These are phyloP conservation scores for Trichoderma guizhouense DNA, from an alignment of 2,329 filamentous ascomycete species.

Conservation along the genomic window DNA sequence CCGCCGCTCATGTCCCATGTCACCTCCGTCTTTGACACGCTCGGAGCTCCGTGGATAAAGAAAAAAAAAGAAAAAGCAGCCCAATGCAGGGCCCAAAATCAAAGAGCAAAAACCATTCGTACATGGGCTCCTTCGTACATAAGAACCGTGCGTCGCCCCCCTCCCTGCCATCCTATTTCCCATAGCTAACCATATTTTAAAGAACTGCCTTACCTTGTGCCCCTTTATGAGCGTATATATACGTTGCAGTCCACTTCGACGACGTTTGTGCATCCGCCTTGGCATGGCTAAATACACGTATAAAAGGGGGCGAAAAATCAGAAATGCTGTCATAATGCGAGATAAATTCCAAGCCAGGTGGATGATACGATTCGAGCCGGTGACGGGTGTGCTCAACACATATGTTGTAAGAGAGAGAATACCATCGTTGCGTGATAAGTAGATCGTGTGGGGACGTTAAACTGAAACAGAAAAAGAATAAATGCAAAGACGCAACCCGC, in stretches of 20 bases:
- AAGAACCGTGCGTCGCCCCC: not conserved
- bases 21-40: slow-evolving; percentile 19
- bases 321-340: slow-evolving; percentile 27
- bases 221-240: not conserved
- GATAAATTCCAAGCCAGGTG: slow-evolving; percentile 23
- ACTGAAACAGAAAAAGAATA: not conserved
- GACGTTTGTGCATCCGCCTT: not conserved
- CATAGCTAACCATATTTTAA: not conserved
- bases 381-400: slow-evolving; percentile 26
- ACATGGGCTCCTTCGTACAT: slow-evolving; percentile 22
- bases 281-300: not conserved
- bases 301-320: slow-evolving; percentile 21
- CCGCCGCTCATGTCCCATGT: slow-evolving; percentile 31
- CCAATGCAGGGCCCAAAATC: not conserved
- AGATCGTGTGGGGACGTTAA: not conserved
- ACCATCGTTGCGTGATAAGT: slow-evolving; percentile 25
- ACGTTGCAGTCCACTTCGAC: not conserved
- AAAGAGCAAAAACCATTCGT: slow-evolving; percentile 17
- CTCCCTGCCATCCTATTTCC: slow-evolving; percentile 6
- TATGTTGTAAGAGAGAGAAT: slow-evolving; percentile 29
- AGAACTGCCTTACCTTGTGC: not conserved
- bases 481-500: not conserved
- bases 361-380: slow-evolving; percentile 25
- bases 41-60: not conserved
- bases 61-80: not conserved